phyloP scores from a whole-genome alignment of 2,329 filamentous ascomycete genomes.

The Colletotrichum viniferum region DNA sequence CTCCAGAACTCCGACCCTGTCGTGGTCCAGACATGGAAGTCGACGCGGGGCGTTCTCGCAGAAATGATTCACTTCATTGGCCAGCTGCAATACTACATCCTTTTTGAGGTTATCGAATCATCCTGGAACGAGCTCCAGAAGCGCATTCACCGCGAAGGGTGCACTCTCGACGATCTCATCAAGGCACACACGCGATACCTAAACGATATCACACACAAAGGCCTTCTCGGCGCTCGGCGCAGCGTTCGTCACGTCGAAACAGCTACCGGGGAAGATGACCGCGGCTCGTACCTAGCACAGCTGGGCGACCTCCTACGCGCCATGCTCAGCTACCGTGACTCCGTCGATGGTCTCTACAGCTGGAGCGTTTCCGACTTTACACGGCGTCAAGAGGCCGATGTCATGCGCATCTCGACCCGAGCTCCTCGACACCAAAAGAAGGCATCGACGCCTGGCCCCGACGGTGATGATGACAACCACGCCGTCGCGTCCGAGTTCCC shows the following conservation, averaged over 20 bases:
- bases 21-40: constrained; percentile 85
- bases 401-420: constrained; percentile 68
- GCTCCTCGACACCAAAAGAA: constrained; percentile 19
- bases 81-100: constrained; percentile 96
- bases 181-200: constrained; percentile 90
- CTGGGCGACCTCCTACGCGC: constrained; percentile 90
- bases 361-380: constrained; percentile 96
- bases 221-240: constrained; percentile 78
- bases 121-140: constrained; percentile 91
- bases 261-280: constrained; percentile 64
- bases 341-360: constrained; percentile 90
- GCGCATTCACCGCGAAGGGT: constrained; percentile 81
- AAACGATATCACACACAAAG: constrained; percentile 93
- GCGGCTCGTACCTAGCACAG: constrained; percentile 83
- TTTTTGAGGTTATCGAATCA: constrained; percentile 97
- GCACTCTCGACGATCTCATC: constrained; percentile 94
- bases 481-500: constrained; percentile 69
- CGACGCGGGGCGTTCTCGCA: constrained; percentile 83
- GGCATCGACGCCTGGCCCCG: constrained; percentile 7
- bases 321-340: constrained; percentile 94
- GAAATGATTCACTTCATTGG: constrained; percentile 99
- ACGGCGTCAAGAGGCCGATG: constrained; percentile 81
- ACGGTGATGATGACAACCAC: constrained; percentile 25
- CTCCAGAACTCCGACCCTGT: constrained; percentile 73
- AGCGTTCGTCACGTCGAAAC: constrained; percentile 42